Percentiles rank a stretch among this genome's conserved stretches.
These are phyloP conservation scores for Amborella trichopoda DNA, from an alignment of 164 flowering plant genomes.

Conservation along the genomic window DNA sequence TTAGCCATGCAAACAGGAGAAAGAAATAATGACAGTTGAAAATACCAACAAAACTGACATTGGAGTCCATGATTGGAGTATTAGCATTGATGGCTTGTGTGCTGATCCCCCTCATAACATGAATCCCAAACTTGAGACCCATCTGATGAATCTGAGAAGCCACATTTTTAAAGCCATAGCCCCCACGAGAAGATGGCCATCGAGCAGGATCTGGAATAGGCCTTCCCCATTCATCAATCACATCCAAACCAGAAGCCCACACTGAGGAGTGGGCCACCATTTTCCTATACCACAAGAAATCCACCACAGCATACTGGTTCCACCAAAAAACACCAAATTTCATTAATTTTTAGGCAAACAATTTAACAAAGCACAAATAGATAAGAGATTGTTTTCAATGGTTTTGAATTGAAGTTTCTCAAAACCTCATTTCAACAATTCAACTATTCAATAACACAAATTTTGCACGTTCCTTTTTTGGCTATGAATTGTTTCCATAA, in stretches of 20 bases:
- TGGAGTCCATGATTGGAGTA: background rate
- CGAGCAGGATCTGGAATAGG: constrained; percentile 1
- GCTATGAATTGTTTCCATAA: too few species aligned
- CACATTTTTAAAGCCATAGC: background rate
- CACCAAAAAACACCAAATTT: background rate
- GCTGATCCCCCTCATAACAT: constrained; percentile 1
- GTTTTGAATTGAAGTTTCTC: too few species aligned
- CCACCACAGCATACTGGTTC: background rate
- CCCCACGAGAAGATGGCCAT: constrained; percentile 1
- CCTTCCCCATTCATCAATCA: constrained; percentile 1
- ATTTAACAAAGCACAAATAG: too few species aligned
- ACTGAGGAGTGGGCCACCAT: background rate
- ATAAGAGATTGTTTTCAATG: too few species aligned
- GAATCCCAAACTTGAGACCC: constrained; percentile 1
- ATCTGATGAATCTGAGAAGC: background rate
- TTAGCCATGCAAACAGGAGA: too few species aligned
- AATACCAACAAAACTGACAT: too few species aligned
- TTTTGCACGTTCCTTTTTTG: too few species aligned
- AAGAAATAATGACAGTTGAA: too few species aligned
- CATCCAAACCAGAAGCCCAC: constrained; percentile 1
- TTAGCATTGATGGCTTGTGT: background rate
- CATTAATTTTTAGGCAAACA: too few species aligned
- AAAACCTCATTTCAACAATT: too few species aligned
- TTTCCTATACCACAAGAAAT: constrained; percentile 1
- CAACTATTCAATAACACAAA: too few species aligned